Conservation (phyloP, 2,329 filamentous ascomycete genomes). For the Aspergillus sp. region DNA sequence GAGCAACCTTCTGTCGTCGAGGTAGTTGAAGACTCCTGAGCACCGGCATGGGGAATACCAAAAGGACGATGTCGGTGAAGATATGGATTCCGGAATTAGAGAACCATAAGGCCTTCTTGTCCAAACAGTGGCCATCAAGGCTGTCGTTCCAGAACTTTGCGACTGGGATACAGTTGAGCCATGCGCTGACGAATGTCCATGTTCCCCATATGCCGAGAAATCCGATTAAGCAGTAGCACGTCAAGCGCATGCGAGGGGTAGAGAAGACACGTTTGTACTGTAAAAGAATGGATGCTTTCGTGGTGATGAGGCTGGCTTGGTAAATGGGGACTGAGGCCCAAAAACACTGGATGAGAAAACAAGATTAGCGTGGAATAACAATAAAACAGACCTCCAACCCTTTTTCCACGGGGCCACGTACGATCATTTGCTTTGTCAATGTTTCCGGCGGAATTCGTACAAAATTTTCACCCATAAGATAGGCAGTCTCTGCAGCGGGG, state of each 20-base stretch:
- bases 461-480: slow-evolving; percentile 30
- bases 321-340: slow-evolving; percentile 36
- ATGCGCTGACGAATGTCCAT: slow-evolving; percentile 33
- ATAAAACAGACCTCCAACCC: neutral
- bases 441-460: slow-evolving; percentile 18
- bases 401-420: slow-evolving; percentile 10
- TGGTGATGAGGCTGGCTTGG: slow-evolving; percentile 32
- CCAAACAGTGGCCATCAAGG: slow-evolving; percentile 34
- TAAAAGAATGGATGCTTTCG: slow-evolving; percentile 37
- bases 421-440: slow-evolving; percentile 27
- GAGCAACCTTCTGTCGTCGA: slow-evolving; percentile 37
- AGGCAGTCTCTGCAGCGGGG: slow-evolving; percentile 23
- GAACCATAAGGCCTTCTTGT: slow-evolving; percentile 44
- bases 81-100: slow-evolving; percentile 46
- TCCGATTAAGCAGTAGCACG: slow-evolving; percentile 34
- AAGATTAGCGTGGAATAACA: neutral
- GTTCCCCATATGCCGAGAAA: slow-evolving; percentile 32
- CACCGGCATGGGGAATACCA: slow-evolving; percentile 43
- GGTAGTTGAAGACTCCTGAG: slow-evolving; percentile 43
- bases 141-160: slow-evolving; percentile 29
- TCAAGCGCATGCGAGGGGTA: slow-evolving; percentile 29
- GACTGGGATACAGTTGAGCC: slow-evolving; percentile 32
- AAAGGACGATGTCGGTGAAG: slow-evolving; percentile 42
- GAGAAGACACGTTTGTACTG: slow-evolving; percentile 38
- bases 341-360: slow-evolving; percentile 23